A percentile compares a stretch with the other conserved stretches of the same genome.
phyloP scores from a whole-genome alignment of 306 rosid genomes.

The Casuarina glauca region DNA sequence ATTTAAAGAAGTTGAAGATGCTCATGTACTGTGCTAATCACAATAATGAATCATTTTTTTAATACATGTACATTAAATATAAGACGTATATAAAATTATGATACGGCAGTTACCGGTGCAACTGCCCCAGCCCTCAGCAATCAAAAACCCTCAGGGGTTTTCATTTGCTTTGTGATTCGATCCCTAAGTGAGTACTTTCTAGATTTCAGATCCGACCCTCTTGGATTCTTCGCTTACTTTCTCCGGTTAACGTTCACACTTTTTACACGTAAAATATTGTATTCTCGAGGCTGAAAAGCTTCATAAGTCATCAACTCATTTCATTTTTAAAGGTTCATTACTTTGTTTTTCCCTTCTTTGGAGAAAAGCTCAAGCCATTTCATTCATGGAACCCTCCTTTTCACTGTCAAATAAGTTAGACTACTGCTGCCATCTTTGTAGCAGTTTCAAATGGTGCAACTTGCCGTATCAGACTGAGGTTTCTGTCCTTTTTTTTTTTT shows the following conservation, averaged over 20 bases:
- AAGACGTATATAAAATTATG: conserved; percentile 2
- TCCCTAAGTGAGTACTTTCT: conserved; percentile 3
- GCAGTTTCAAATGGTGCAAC: background rate
- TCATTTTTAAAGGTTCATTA: background rate
- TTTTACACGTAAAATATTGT: too few species aligned
- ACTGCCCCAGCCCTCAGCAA: conserved; percentile 30
- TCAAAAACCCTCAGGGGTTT: conserved; percentile 12
- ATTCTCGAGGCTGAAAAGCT: too few species aligned
- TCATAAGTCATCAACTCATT: background rate
- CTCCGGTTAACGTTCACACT: background rate
- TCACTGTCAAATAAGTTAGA: background rate
- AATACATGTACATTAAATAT: conserved; percentile 24
- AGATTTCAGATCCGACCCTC: conserved; percentile 16
- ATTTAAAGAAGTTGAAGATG: conserved; percentile 41
- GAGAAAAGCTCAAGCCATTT: background rate
- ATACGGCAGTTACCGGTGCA: conserved; percentile 39
- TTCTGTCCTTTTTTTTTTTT: too few species aligned
- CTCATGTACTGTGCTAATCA: background rate
- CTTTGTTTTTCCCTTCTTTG: background rate
- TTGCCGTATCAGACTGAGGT: background rate
- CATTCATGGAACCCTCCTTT: too few species aligned
- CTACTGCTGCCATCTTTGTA: background rate
- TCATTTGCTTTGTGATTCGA: background rate
- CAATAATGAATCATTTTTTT: conserved; percentile 6
- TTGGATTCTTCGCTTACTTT: conserved; percentile 12